Evolutionary conservation across 2,329 filamentous ascomycete species (phyloP).

Genomic region (Colletotrichum eleusines): DNA sequence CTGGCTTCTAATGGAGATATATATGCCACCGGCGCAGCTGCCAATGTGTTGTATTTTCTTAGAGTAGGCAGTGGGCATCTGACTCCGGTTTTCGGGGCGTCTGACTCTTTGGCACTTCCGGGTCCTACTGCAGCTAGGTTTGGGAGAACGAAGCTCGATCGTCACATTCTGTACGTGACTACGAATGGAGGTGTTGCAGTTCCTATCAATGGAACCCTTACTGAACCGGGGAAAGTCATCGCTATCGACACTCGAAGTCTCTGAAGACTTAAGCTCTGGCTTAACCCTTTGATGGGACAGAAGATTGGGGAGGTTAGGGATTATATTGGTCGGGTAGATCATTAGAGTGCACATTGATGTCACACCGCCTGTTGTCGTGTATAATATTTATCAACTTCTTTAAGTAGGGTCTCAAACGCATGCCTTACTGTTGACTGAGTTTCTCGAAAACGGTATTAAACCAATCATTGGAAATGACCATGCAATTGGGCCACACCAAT

Average conservation of each 20-base stretch:
- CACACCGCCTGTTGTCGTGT: no score
- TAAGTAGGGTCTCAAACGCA: no score
- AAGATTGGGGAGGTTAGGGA: not conserved
- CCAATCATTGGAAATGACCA: no score
- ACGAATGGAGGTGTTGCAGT: not conserved
- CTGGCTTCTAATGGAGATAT: not conserved
- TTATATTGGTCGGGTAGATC: not conserved
- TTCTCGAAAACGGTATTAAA: no score
- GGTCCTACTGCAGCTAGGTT: not conserved
- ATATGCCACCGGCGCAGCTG: not conserved
- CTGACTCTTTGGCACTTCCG: not conserved
- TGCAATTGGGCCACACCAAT: no score
- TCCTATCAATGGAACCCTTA: not conserved
- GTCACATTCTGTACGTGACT: not conserved
- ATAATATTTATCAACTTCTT: no score
- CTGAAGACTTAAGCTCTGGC: not conserved
- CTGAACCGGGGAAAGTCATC: not conserved
- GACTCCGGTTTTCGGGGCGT: not conserved
- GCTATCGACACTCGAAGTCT: not conserved
- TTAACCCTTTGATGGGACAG: not conserved
- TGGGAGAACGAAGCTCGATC: not conserved
- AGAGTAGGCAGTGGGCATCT: not conserved
- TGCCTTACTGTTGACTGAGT: rapidly evolving
- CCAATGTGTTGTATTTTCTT: not conserved
- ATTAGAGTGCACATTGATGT: no score